Percentiles rank a stretch among this genome's conserved stretches.
These are phyloP conservation scores for Hemileccinum impolitum DNA, from an alignment of 768 basidiomycete genomes.

Conservation along the genomic window DNA sequence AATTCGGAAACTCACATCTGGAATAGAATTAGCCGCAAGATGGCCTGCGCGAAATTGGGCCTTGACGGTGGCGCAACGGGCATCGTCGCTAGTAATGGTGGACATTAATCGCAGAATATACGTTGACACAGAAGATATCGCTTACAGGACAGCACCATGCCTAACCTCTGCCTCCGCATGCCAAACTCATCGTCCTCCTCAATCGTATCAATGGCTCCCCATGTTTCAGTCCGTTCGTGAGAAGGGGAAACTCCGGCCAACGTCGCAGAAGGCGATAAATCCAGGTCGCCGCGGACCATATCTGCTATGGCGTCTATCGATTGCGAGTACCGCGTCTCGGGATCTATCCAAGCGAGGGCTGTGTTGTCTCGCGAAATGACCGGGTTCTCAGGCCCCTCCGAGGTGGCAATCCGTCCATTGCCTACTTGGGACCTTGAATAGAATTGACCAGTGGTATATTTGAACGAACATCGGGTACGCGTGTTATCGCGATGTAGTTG, in stretches of 20 bases:
- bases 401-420: not conserved
- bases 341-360: slow-evolving; percentile 12
- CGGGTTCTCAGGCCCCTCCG: slow-evolving; percentile 14
- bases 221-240: not conserved
- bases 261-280: not conserved
- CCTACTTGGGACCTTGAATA: not conserved
- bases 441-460: not conserved
- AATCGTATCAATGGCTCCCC: slow-evolving; percentile 1
- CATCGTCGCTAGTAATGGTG: slow-evolving; percentile 3
- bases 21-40: slow-evolving; percentile 54
- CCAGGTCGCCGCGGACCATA: not conserved
- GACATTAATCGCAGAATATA: not conserved
- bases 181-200: not conserved
- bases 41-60: slow-evolving; percentile 36
- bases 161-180: not conserved
- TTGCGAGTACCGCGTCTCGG: not conserved
- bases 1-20: slow-evolving; percentile 39
- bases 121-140: not conserved
- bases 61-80: not conserved
- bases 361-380: slow-evolving; percentile 19
- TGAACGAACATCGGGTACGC: slow-evolving; percentile 3
- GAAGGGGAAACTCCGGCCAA: not conserved
- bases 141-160: slow-evolving; percentile 11
- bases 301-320: not conserved
- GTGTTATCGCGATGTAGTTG: slow-evolving; percentile 23